Evolutionary conservation across 768 basidiomycete genomes (phyloP).

Genomic region (Suillus placidus): DNA sequence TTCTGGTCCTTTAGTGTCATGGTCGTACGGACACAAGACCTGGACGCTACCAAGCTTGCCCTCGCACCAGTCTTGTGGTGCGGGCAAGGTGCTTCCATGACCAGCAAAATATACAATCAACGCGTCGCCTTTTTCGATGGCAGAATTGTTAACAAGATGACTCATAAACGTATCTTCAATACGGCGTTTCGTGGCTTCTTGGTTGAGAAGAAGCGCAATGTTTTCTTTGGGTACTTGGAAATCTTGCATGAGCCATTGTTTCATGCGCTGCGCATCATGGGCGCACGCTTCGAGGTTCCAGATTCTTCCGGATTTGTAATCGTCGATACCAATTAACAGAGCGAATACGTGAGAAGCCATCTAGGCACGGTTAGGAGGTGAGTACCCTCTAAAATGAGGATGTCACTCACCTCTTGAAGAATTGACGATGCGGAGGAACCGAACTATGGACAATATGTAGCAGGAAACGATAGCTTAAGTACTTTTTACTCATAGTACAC

Average conservation of each 20-base stretch:
- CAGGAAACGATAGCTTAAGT: conserved; percentile 6
- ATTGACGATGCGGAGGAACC: conserved; percentile 14
- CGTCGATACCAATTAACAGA: conserved; percentile 69
- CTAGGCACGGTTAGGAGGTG: conserved; percentile 21
- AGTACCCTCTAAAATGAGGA: background rate
- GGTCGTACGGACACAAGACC: conserved; percentile 68
- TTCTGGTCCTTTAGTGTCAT: conserved; percentile 50
- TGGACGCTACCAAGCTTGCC: conserved; percentile 47
- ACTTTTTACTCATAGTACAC: background rate
- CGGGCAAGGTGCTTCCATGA: conserved; percentile 61
- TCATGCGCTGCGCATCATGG: conserved; percentile 62
- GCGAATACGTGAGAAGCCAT: conserved; percentile 60
- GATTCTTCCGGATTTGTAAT: conserved; percentile 63
- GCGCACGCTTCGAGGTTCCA: conserved; percentile 71
- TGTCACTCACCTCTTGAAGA: conserved; percentile 16
- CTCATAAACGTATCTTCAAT: conserved; percentile 64
- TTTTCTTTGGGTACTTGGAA: conserved; percentile 62
- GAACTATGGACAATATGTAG: conserved; percentile 8
- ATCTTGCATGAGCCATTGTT: conserved; percentile 56
- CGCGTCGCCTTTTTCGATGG: conserved; percentile 62
- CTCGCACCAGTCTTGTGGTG: conserved; percentile 65
- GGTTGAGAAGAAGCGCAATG: conserved; percentile 57
- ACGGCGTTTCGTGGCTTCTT: conserved; percentile 58
- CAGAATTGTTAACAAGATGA: conserved; percentile 64
- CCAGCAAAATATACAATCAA: conserved; percentile 74